Evolutionary conservation across 1,284 basidiomycete species (phyloP), one percentile per base, ranked within the genome.

Genomic region (Somion occarium): DNA sequence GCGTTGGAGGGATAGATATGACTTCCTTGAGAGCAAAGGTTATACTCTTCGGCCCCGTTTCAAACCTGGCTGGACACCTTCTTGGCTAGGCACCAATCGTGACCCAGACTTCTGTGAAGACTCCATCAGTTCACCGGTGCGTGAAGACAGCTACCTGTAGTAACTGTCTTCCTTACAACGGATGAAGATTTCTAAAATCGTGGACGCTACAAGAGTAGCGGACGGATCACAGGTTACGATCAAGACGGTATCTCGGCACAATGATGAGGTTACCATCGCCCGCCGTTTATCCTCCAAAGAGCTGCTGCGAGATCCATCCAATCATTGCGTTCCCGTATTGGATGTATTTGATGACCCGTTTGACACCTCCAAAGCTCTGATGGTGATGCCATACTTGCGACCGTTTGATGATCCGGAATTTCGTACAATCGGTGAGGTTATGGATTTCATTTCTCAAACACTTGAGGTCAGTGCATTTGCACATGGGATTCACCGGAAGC

Each of bases 391-490:
- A 7, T 47, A 60, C 11, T 48, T 65, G 5, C 57, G 58, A 2
- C 45, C 47, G 1, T 60, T 56, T 37, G 48, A 62, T 25, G 39
- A 56, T 13, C 63, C 62, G 23, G 50, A 22, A 7, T 64, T 67
- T 50, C 48, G 54, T 18, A 57, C 57, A 3, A 54, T 62, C 20
- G 57, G 56, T 3, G 64, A 67, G 38, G 56, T 59, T 5, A 43
- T 66, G 2, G 56, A 60, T 42, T 65, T 65, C 42, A 52, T 61
- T n/a, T 27, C 51, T 2, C 65, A 67, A 46, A 53, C 69, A 1
- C 68, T 74, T 20, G 65, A 73, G 61, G 73, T 73, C 42, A 12
- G 47, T 50, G 13, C 12, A 15, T 18, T 30, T 11, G 5, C 12
- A 11, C 42, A 3, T 13, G 9, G 11, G 5, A 5, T 38, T 5